Conservation (phyloP, 345 rosid genomes). For the Rubroshorea leprosula region DNA sequence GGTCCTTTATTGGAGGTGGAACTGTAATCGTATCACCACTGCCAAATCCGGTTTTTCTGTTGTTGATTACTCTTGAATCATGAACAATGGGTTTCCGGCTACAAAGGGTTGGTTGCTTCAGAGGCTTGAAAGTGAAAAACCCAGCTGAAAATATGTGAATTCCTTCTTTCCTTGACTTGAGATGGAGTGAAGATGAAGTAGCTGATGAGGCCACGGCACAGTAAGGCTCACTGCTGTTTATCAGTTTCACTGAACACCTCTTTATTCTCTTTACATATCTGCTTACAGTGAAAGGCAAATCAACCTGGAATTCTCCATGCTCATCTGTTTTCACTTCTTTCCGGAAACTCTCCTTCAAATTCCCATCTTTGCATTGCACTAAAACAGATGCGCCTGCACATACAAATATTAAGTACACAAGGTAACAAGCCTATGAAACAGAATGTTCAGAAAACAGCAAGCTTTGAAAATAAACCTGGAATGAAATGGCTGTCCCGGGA, state of each 20-base stretch:
- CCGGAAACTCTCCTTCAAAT: constrained; percentile 36
- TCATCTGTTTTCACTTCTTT: constrained; percentile 61
- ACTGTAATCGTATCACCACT: not conserved
- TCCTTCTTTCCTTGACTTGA: constrained; percentile 47
- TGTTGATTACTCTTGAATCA: constrained; percentile 7
- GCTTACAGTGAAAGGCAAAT: constrained; percentile 58
- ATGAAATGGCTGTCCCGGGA: constrained; percentile 61
- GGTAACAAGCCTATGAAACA: not conserved
- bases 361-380: constrained; percentile 61
- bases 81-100: constrained; percentile 44
- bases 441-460: not conserved
- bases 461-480: constrained; percentile 41
- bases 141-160: constrained; percentile 82
- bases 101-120: constrained; percentile 53
- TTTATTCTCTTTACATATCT: constrained; percentile 61
- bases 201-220: constrained; percentile 74
- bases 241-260: constrained; percentile 58
- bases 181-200: constrained; percentile 49
- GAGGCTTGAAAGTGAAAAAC: constrained; percentile 75
- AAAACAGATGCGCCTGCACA: constrained; percentile 70
- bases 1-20: not conserved
- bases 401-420: not conserved
- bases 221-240: constrained; percentile 64
- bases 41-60: constrained; percentile 8
- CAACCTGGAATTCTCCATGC: constrained; percentile 62